These are phyloP conservation scores for Colletotrichum trifolii DNA, from an alignment of 2,329 filamentous ascomycete species.

Conservation along the genomic window DNA sequence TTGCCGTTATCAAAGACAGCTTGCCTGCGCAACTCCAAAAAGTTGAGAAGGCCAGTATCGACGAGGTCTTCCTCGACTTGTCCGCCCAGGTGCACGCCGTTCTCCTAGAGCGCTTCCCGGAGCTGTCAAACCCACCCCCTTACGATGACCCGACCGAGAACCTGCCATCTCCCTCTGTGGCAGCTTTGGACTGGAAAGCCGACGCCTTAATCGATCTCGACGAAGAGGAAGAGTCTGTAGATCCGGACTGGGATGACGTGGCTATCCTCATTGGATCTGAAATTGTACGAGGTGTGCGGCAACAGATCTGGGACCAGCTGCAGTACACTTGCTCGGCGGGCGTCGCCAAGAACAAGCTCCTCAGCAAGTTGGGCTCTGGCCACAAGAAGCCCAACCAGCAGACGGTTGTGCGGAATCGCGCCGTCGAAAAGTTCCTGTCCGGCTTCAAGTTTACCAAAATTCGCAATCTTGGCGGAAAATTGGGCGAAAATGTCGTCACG, in stretches of 20 bases:
- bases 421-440: slow-evolving; percentile 80
- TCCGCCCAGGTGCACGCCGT: slow-evolving; percentile 84
- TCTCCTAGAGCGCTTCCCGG: slow-evolving; percentile 80
- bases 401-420: slow-evolving; percentile 90
- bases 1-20: slow-evolving; percentile 79
- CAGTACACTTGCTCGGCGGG: slow-evolving; percentile 94
- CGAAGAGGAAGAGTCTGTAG: slow-evolving; percentile 77
- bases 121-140: slow-evolving; percentile 74
- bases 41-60: slow-evolving; percentile 93
- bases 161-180: slow-evolving; percentile 75
- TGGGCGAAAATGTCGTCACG: slow-evolving; percentile 87
- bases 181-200: slow-evolving; percentile 83
- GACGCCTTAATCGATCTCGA: slow-evolving; percentile 87
- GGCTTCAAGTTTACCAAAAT: slow-evolving; percentile 96
- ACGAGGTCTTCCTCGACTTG: slow-evolving; percentile 95
- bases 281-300: slow-evolving; percentile 82
- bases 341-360: slow-evolving; percentile 90
- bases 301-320: slow-evolving; percentile 74
- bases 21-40: slow-evolving; percentile 74
- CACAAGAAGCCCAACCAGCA: slow-evolving; percentile 95
- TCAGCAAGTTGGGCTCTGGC: slow-evolving; percentile 91
- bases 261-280: slow-evolving; percentile 88
- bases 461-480: slow-evolving; percentile 91
- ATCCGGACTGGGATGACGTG: slow-evolving; percentile 97
- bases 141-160: slow-evolving; percentile 78